These are phyloP conservation scores for Collariella sp. DNA, from an alignment of 495 filamentous ascomycete species.

Conservation along the genomic window DNA sequence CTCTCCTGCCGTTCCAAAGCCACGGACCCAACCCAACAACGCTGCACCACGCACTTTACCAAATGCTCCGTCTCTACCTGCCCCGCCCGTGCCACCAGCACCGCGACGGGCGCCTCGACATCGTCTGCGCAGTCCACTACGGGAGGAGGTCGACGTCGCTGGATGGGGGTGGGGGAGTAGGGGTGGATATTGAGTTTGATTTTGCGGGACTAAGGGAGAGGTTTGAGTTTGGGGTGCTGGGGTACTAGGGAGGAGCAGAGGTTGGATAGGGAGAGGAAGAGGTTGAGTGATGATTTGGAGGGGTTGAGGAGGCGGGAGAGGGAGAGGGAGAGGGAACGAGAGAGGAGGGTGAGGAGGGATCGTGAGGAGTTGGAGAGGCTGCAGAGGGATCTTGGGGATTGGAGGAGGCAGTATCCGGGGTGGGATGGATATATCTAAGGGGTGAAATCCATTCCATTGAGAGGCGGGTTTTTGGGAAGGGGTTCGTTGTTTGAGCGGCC, in stretches of 20 bases:
- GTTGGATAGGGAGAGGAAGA: background rate
- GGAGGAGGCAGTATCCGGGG: background rate
- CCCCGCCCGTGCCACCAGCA: conserved; percentile 6
- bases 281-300: conserved; percentile 13
- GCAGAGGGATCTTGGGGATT: conserved; percentile 2
- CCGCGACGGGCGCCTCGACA: conserved; percentile 8
- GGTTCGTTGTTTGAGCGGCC: no score
- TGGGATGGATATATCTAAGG: background rate
- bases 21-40: conserved; percentile 2
- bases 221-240: background rate
- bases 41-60: conserved; percentile 5
- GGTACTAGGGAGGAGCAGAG: background rate
- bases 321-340: background rate
- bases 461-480: background rate
- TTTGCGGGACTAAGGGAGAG: background rate
- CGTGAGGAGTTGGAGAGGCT: conserved; percentile 2
- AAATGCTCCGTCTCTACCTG: conserved; percentile 7
- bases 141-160: background rate
- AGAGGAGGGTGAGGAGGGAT: background rate
- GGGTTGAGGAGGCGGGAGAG: conserved; percentile 3
- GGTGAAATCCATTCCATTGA: background rate
- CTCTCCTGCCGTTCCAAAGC: conserved; percentile 1
- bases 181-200: background rate
- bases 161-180: background rate
- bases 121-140: conserved; percentile 14